Percentiles rank a stretch among this genome's conserved stretches.
These are phyloP conservation scores for Kuraishia ogatae DNA, from an alignment of 805 yeast species.

Conservation along the genomic window DNA sequence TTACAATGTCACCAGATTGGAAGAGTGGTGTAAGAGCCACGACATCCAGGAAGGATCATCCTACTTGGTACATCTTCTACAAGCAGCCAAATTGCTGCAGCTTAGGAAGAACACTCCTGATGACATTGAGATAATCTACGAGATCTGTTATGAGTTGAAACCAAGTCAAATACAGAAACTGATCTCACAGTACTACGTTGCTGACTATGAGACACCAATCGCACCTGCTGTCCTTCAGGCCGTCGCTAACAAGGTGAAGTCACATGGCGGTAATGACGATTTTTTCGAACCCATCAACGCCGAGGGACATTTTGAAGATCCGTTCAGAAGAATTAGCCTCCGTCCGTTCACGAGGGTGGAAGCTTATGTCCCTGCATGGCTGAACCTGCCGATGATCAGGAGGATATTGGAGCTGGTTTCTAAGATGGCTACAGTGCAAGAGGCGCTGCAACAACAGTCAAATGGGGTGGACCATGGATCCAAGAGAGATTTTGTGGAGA, in stretches of 20 bases:
- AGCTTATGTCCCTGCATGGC: constrained; percentile 92
- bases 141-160: constrained; percentile 86
- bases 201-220: constrained; percentile 92
- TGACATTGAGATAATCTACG: constrained; percentile 87
- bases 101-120: constrained; percentile 81
- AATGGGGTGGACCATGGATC: not conserved
- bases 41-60: constrained; percentile 82
- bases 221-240: constrained; percentile 71
- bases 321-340: constrained; percentile 64
- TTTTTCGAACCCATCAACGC: constrained; percentile 63
- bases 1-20: constrained; percentile 91
- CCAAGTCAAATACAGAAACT: constrained; percentile 95
- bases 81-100: constrained; percentile 89
- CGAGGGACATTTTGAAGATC: constrained; percentile 75
- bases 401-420: constrained; percentile 84
- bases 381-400: constrained; percentile 82
- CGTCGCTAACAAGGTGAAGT: constrained; percentile 73
- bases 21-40: constrained; percentile 97
- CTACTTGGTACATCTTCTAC: constrained; percentile 78
- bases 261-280: constrained; percentile 44
- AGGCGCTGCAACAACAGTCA: constrained; percentile 12
- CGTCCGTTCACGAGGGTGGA: constrained; percentile 76
- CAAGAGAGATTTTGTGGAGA: not conserved
- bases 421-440: constrained; percentile 69
- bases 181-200: constrained; percentile 79